phyloP scores from a whole-genome alignment of 768 basidiomycete species.

The Tulasnella sp. region DNA sequence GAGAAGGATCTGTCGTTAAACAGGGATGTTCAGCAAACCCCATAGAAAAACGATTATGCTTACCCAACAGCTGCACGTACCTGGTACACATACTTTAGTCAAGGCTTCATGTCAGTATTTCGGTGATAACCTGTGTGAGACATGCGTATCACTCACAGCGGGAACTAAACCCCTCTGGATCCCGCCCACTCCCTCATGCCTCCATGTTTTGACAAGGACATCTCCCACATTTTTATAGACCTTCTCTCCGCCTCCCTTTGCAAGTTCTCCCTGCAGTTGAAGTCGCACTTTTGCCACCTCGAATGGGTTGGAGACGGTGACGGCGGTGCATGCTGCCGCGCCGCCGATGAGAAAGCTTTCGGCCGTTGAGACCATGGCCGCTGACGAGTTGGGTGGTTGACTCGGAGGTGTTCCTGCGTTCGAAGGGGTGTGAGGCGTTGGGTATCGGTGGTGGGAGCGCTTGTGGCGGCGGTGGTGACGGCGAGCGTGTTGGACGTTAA shows the following conservation, averaged over 20 bases:
- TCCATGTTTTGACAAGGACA: slow-evolving; percentile 84
- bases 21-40: slow-evolving; percentile 26
- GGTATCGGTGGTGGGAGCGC: background rate
- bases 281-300: slow-evolving; percentile 90
- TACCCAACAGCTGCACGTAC: slow-evolving; percentile 49
- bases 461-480: background rate
- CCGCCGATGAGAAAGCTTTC: slow-evolving; percentile 91
- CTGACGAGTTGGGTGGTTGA: background rate
- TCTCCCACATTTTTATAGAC: slow-evolving; percentile 92
- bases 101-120: slow-evolving; percentile 22
- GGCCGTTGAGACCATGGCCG: slow-evolving; percentile 56
- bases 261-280: slow-evolving; percentile 94
- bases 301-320: slow-evolving; percentile 36
- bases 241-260: slow-evolving; percentile 66
- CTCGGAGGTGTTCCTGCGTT: background rate
- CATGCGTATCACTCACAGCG: slow-evolving; percentile 62
- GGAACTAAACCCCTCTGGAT: slow-evolving; percentile 89
- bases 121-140: background rate
- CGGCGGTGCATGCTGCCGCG: slow-evolving; percentile 84
- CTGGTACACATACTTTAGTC: slow-evolving; percentile 82
- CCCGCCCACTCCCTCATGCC: slow-evolving; percentile 87
- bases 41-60: slow-evolving; percentile 5
- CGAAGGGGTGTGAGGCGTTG: background rate
- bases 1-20: slow-evolving; percentile 68
- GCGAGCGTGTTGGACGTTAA: slow-evolving; percentile 5